Conservation (phyloP, 1,284 basidiomycete species). For the Naganishia sp. region DNA sequence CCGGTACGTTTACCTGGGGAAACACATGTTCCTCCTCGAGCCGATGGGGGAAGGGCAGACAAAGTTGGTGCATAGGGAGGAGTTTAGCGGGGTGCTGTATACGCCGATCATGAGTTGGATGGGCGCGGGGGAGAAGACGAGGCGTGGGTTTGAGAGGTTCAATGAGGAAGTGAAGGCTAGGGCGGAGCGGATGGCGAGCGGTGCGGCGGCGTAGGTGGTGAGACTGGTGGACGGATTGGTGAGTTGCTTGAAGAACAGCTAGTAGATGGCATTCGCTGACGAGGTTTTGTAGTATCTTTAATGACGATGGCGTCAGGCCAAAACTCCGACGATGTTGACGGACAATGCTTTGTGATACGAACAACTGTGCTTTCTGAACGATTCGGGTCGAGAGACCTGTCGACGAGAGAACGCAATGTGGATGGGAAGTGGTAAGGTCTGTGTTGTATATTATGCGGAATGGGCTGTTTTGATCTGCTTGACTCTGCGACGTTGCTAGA, state of each 20-base stretch:
- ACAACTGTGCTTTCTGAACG: background rate
- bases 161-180: background rate
- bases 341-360: conserved; percentile 4
- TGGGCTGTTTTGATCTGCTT: too few relatives aligned
- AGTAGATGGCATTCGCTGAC: too few relatives aligned
- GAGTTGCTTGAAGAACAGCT: background rate
- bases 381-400: background rate
- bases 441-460: too few relatives aligned
- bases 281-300: too few relatives aligned
- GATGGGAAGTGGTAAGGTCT: too few relatives aligned
- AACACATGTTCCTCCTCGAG: conserved; percentile 10
- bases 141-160: background rate
- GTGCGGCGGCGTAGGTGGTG: background rate
- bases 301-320: too few relatives aligned
- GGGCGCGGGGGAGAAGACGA: conserved; percentile 7
- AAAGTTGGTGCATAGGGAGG: background rate
- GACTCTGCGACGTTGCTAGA: too few relatives aligned
- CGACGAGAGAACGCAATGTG: background rate
- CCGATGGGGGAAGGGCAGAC: background rate
- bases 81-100: conserved; percentile 1
- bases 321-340: background rate
- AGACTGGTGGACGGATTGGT: background rate
- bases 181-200: background rate
- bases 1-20: conserved; percentile 2
- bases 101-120: conserved; percentile 5